A percentile compares a stretch with the other conserved stretches of the same genome.
Evolutionary conservation across 2,329 filamentous ascomycete species (phyloP).

Genomic region (Seiridium cupressi): DNA sequence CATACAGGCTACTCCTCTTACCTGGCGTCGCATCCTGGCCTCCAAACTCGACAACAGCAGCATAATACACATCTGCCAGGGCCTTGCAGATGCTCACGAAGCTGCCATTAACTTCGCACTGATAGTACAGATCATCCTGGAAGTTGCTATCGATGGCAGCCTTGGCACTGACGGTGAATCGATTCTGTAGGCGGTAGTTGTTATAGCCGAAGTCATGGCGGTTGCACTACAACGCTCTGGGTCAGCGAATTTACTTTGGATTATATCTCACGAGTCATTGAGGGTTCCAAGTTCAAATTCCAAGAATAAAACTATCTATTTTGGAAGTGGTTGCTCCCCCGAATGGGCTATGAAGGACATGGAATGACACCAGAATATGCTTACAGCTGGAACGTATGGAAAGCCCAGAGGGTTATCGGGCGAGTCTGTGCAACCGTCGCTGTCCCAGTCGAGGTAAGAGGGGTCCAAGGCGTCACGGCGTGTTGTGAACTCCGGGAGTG

Average conservation of each 20-base stretch:
- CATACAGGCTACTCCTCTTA: not conserved
- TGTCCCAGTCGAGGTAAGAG: slow-evolving; percentile 35
- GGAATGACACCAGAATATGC: too few relatives aligned
- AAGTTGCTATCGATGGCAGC: slow-evolving; percentile 50
- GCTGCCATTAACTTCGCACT: slow-evolving; percentile 26
- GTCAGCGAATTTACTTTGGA: too few relatives aligned
- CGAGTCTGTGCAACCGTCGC: slow-evolving; percentile 40
- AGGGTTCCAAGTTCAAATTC: too few relatives aligned
- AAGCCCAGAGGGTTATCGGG: slow-evolving; percentile 44
- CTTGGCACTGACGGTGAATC: slow-evolving; percentile 42
- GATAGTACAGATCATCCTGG: slow-evolving; percentile 37
- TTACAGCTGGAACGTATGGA: slow-evolving; percentile 34
- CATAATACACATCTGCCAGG: slow-evolving; percentile 39
- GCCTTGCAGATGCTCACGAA: slow-evolving; percentile 24
- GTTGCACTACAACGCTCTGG: slow-evolving; percentile 30
- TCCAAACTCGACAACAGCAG: slow-evolving; percentile 36
- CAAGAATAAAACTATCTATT: too few relatives aligned
- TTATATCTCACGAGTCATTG: too few relatives aligned
- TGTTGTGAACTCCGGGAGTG: slow-evolving; percentile 39
- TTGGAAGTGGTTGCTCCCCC: too few relatives aligned
- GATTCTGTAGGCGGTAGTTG: slow-evolving; percentile 48
- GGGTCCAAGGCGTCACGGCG: slow-evolving; percentile 39
- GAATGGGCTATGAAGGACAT: too few relatives aligned
- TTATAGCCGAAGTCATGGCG: slow-evolving; percentile 58
- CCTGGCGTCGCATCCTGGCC: slow-evolving; percentile 2